Base-by-base conservation (phyloP, 2,329 filamentous ascomycete genomes). In the Clonostachys chloroleuca region DNA sequence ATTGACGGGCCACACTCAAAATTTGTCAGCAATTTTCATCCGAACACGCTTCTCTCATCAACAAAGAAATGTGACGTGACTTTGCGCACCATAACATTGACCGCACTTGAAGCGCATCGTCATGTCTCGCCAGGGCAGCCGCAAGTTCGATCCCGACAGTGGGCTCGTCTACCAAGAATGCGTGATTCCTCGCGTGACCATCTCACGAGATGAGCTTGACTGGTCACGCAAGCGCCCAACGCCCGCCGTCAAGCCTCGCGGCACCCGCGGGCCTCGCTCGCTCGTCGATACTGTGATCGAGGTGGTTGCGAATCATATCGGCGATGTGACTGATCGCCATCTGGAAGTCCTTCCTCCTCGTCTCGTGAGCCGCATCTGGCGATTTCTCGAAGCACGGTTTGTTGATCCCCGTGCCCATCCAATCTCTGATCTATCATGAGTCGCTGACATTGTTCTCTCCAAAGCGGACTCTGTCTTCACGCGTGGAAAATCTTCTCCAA, bases 401-500 rank as follows among this genome's bases (percentile, higher is more conserved):
- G 64, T 61, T n/a, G n/a, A n/a, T n/a, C n/a, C n/a, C n/a, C n/a
- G n/a, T n/a, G n/a, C n/a, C n/a, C n/a, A n/a, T n/a, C n/a, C n/a
- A n/a, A n/a, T n/a, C n/a, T 12, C 16, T 12, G 45, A n/a, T n/a
- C 20, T 41, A 17, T 45, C 39, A 14, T 18, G 36, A 34, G 33
- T 24, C 24, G 24, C 24, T 30, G 24, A 30, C 47, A 44, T 48
- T 50, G 24, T 34, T 42, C 5, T 12, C 10, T 16, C 12, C 12
- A 41, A 41, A 68, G 65, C 51, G 66, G 67, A 5, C 57, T 61
- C 12, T 66, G 62, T 46, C 57, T 71, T 17, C 66, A 71, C 43
- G 67, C 64, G 2, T 71, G 68, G 68, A 70, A 63, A 48, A 52
- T 67, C 6, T 63, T 71, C 34, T 70, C 66, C 3, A 60, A 61